Evolutionary conservation across 495 filamentous ascomycete genomes (phyloP).

Genomic region (Penicillium lagena): DNA sequence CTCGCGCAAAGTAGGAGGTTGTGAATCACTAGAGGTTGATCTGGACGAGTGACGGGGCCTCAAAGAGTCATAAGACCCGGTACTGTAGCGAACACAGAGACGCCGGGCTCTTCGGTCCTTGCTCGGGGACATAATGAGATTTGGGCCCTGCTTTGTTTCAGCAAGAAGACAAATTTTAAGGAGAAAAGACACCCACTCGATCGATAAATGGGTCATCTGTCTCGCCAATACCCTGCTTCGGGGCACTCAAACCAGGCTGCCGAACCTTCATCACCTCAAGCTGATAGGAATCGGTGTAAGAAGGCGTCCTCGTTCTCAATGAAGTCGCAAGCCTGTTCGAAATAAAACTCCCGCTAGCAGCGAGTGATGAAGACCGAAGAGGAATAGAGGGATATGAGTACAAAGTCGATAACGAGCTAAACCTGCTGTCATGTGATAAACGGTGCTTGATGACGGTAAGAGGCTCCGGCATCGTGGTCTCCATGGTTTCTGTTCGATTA

Average conservation of each 20-base stretch:
- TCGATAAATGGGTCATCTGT: constrained; percentile 14
- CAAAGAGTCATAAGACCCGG: constrained; percentile 12
- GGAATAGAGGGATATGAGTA: constrained; percentile 18
- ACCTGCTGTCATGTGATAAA: constrained; percentile 1
- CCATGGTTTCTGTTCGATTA: constrained; percentile 6
- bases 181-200: constrained; percentile 2
- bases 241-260: neutral
- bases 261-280: constrained; percentile 16
- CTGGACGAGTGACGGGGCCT: neutral
- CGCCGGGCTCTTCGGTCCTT: no score
- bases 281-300: constrained; percentile 12
- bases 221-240: neutral
- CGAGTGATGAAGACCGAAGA: constrained; percentile 19
- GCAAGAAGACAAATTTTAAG: neutral
- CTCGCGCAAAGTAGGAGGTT: neutral
- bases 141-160: neutral
- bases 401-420: constrained; percentile 4
- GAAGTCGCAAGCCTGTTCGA: constrained; percentile 11
- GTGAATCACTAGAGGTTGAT: neutral
- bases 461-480: constrained; percentile 3
- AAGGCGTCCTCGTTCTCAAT: constrained; percentile 21
- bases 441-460: constrained; percentile 5
- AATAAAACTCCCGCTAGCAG: constrained; percentile 1
- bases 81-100: constrained; percentile 15
- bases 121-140: no score